These are phyloP conservation scores for Zygoascus bituminiphila DNA, from an alignment of 805 yeast species.

Conservation along the genomic window DNA sequence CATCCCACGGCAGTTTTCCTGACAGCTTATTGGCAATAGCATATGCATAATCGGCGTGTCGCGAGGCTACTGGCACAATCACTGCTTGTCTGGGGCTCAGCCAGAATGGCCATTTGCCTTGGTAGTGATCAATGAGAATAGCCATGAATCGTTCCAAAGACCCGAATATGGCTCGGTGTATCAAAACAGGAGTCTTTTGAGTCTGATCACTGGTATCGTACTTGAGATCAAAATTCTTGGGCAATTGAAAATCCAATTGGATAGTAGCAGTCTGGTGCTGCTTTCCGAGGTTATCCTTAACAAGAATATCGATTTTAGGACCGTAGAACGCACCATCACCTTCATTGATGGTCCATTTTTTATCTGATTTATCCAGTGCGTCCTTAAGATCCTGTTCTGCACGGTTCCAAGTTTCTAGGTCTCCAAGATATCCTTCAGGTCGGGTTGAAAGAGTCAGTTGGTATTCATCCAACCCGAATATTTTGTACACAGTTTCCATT, in stretches of 20 bases:
- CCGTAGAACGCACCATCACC: slow-evolving; percentile 90
- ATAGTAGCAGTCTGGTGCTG: slow-evolving; percentile 92
- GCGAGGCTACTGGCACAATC: slow-evolving; percentile 68
- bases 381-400: slow-evolving; percentile 64
- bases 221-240: slow-evolving; percentile 68
- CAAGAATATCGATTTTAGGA: slow-evolving; percentile 73
- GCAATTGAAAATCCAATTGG: slow-evolving; percentile 91
- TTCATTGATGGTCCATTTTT: slow-evolving; percentile 61
- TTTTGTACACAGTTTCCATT: slow-evolving; percentile 64
- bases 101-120: slow-evolving; percentile 98
- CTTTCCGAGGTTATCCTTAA: slow-evolving; percentile 72
- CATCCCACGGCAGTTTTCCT: slow-evolving; percentile 17
- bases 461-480: slow-evolving; percentile 54
- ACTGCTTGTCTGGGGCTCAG: slow-evolving; percentile 84
- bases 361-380: slow-evolving; percentile 50
- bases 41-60: slow-evolving; percentile 50
- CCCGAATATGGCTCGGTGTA: slow-evolving; percentile 93
- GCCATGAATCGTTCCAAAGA: slow-evolving; percentile 91
- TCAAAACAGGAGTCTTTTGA: slow-evolving; percentile 74
- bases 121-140: slow-evolving; percentile 76
- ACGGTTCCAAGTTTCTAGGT: slow-evolving; percentile 62
- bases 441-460: slow-evolving; percentile 74
- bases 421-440: slow-evolving; percentile 75
- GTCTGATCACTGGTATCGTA: slow-evolving; percentile 35
- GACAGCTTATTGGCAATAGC: slow-evolving; percentile 37